Percentiles rank a stretch among this genome's conserved stretches.
Evolutionary conservation across 2,329 filamentous ascomycete species (phyloP).

Genomic region (Sarocladiaceae sp.): DNA sequence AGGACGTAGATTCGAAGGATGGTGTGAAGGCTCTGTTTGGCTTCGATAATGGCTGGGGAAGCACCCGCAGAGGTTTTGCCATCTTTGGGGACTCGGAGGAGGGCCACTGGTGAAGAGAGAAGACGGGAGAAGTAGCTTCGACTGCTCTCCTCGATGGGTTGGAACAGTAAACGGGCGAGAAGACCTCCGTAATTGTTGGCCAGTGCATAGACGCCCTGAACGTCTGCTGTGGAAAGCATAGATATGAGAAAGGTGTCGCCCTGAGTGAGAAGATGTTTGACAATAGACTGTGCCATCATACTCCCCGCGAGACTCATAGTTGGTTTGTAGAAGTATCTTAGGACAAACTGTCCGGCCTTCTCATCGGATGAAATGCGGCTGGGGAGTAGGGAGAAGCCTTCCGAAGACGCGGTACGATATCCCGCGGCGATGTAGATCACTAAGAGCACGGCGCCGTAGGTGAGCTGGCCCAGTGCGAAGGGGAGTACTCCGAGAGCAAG

Average conservation of each 20-base stretch:
- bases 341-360: constrained; percentile 30
- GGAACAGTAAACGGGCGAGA: constrained; percentile 81
- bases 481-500: constrained; percentile 69
- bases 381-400: constrained; percentile 64
- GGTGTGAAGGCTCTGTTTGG: constrained; percentile 47
- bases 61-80: constrained; percentile 16
- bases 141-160: constrained; percentile 90
- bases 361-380: constrained; percentile 11
- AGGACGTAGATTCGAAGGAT: constrained; percentile 70
- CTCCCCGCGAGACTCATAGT: constrained; percentile 71
- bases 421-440: constrained; percentile 63
- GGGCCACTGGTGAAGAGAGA: constrained; percentile 34
- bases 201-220: constrained; percentile 87
- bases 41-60: constrained; percentile 29
- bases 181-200: constrained; percentile 93
- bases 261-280: constrained; percentile 92
- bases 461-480: constrained; percentile 80
- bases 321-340: constrained; percentile 60
- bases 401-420: constrained; percentile 44
- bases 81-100: constrained; percentile 10
- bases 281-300: constrained; percentile 77
- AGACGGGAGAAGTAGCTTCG: constrained; percentile 84
- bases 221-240: constrained; percentile 64
- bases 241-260: constrained; percentile 88
- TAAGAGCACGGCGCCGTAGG: constrained; percentile 65